Evolutionary conservation across 108 stramenopile species (phyloP).

Genomic region (Skeletonema costatum): DNA sequence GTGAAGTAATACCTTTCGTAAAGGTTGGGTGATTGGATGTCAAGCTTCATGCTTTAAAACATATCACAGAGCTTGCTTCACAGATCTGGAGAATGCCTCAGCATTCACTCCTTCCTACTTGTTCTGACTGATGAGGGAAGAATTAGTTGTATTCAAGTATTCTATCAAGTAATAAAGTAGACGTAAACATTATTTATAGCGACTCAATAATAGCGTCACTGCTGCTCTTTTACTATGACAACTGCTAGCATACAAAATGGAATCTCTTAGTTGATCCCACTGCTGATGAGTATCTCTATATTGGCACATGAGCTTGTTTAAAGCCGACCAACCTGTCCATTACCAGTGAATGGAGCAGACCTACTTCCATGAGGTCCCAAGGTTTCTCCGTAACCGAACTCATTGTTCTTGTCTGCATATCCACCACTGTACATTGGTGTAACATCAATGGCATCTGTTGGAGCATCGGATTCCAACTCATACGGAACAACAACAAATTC

Average conservation of each 20-base stretch:
- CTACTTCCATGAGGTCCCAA: constrained; percentile 43
- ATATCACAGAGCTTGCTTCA: background rate
- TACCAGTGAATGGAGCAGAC: background rate
- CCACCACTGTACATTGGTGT: constrained; percentile 30
- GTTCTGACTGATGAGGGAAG: too few species aligned
- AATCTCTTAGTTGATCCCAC: background rate
- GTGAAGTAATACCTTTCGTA: too few species aligned
- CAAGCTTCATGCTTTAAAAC: too few species aligned
- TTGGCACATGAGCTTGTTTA: background rate
- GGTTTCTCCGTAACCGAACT: constrained; percentile 39
- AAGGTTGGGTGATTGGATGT: too few species aligned
- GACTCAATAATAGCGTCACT: background rate
- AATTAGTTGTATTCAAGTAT: background rate
- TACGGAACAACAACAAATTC: constrained; percentile 63
- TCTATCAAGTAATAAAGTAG: background rate
- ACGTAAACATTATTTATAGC: background rate
- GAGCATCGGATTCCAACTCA: constrained; percentile 37
- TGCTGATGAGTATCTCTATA: background rate
- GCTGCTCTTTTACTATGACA: background rate
- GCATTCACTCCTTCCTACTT: too few species aligned
- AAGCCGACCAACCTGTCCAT: background rate
- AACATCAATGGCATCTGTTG: background rate
- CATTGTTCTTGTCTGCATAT: constrained; percentile 20
- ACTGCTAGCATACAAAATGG: constrained; percentile 5
- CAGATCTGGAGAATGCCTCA: background rate